Conservation (phyloP, 2,329 filamentous ascomycete genomes). For the Phoma sp. region DNA sequence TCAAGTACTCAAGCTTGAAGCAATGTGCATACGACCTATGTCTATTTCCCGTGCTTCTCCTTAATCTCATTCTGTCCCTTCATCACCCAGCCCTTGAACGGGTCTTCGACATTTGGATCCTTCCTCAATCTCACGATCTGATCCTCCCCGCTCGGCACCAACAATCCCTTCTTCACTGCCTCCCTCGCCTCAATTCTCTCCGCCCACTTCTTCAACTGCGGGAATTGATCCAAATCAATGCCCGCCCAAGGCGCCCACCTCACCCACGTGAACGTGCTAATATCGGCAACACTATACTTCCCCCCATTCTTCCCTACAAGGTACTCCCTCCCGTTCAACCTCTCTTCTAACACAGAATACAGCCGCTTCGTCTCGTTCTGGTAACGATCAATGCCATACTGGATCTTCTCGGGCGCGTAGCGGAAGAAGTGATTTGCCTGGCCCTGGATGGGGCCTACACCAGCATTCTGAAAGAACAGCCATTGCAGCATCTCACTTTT, state of each 20-base stretch:
- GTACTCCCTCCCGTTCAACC: conserved; percentile 62
- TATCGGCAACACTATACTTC: conserved; percentile 69
- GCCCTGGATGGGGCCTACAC: conserved; percentile 77
- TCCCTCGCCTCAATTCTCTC: conserved; percentile 40
- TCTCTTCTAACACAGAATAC: conserved; percentile 75
- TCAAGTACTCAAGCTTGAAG: too few relatives aligned
- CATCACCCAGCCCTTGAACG: conserved; percentile 32
- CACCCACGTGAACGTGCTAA: conserved; percentile 77
- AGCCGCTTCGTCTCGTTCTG: conserved; percentile 79
- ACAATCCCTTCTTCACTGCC: conserved; percentile 63
- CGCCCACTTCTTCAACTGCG: conserved; percentile 60
- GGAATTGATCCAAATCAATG: conserved; percentile 71
- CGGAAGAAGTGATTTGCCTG: conserved; percentile 80
- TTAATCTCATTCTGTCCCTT: conserved; percentile 5
- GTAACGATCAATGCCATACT: conserved; percentile 81
- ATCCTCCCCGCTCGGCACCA: conserved; percentile 31
- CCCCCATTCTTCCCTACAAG: conserved; percentile 65
- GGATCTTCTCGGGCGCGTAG: conserved; percentile 79
- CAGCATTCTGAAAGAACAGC: conserved; percentile 73
- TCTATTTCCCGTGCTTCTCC: conserved; percentile 2
- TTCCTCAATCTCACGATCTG: conserved; percentile 30
- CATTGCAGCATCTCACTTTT: conserved; percentile 79
- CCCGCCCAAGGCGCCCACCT: conserved; percentile 63
- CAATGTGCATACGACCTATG: background rate
- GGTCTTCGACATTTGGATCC: conserved; percentile 30